These are phyloP conservation scores for Suhomyces choctaworum DNA, from an alignment of 1,139 yeast genomes.

Conservation along the genomic window DNA sequence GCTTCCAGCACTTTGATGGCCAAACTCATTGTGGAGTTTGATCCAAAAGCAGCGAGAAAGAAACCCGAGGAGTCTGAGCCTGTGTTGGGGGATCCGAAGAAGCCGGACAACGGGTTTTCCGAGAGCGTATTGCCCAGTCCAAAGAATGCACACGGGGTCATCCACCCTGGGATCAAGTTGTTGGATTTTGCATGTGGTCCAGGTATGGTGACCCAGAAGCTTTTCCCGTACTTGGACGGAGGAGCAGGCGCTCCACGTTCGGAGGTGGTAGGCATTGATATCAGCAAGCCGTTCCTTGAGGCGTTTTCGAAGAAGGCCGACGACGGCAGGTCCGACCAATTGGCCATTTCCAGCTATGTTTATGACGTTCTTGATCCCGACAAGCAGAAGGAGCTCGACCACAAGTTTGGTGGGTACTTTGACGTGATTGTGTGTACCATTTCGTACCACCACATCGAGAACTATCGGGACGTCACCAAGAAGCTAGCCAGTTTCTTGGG, in stretches of 20 bases:
- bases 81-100: constrained; percentile 21
- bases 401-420: constrained; percentile 22
- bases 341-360: constrained; percentile 17
- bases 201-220: constrained; percentile 34
- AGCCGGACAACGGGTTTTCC: constrained; percentile 17
- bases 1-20: constrained; percentile 22
- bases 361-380: constrained; percentile 33
- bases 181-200: constrained; percentile 51
- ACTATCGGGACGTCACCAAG: constrained; percentile 31
- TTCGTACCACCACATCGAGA: constrained; percentile 43
- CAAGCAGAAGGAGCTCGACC: constrained; percentile 16
- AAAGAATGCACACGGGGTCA: constrained; percentile 17
- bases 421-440: constrained; percentile 40
- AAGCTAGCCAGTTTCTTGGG: constrained; percentile 35
- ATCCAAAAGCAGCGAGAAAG: constrained; percentile 17
- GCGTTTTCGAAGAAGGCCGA: constrained; percentile 23
- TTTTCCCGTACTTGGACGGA: constrained; percentile 29
- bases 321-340: constrained; percentile 4
- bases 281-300: constrained; percentile 30
- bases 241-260: constrained; percentile 12
- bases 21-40: constrained; percentile 24
- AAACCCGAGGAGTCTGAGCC: constrained; percentile 15
- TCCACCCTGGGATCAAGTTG: constrained; percentile 29
- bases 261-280: constrained; percentile 39
- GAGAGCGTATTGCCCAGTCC: constrained; percentile 17